These are phyloP conservation scores for Pholiota microspora DNA, from an alignment of 768 basidiomycete genomes.

Conservation along the genomic window DNA sequence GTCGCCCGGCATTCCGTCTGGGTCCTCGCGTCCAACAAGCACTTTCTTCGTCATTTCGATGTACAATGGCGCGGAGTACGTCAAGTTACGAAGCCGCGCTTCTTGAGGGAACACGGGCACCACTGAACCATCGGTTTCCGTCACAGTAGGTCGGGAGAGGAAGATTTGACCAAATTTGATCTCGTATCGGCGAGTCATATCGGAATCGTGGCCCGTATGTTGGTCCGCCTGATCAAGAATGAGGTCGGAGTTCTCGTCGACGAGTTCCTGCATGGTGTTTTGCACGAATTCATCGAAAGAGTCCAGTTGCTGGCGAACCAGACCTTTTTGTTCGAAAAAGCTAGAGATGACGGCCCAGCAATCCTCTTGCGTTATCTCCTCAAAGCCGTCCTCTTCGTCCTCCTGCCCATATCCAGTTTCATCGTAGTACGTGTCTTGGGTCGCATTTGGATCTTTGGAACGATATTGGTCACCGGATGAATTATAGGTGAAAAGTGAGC, in stretches of 20 bases:
- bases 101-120: constrained; percentile 96
- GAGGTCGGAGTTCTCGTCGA: constrained; percentile 94
- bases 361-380: constrained; percentile 88
- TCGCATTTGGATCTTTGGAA: constrained; percentile 43
- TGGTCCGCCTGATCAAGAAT: constrained; percentile 96
- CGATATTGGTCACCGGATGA: constrained; percentile 7
- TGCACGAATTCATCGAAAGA: constrained; percentile 99
- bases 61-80: constrained; percentile 94
- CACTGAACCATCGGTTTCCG: constrained; percentile 93
- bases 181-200: constrained; percentile 90
- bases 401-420: constrained; percentile 55
- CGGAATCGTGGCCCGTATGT: constrained; percentile 81
- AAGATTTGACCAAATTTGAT: constrained; percentile 98
- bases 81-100: constrained; percentile 90
- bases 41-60: constrained; percentile 93
- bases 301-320: constrained; percentile 96
- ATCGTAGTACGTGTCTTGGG: constrained; percentile 60
- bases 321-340: constrained; percentile 96
- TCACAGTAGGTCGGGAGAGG: constrained; percentile 90
- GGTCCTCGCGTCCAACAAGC: constrained; percentile 76
- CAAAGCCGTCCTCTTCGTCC: constrained; percentile 65
- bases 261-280: constrained; percentile 98
- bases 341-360: constrained; percentile 95
- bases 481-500: constrained; percentile 22
- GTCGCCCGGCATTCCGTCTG: constrained; percentile 77